These are phyloP conservation scores for Calonectria ilicicola DNA, from an alignment of 2,329 filamentous ascomycete species.

Conservation along the genomic window DNA sequence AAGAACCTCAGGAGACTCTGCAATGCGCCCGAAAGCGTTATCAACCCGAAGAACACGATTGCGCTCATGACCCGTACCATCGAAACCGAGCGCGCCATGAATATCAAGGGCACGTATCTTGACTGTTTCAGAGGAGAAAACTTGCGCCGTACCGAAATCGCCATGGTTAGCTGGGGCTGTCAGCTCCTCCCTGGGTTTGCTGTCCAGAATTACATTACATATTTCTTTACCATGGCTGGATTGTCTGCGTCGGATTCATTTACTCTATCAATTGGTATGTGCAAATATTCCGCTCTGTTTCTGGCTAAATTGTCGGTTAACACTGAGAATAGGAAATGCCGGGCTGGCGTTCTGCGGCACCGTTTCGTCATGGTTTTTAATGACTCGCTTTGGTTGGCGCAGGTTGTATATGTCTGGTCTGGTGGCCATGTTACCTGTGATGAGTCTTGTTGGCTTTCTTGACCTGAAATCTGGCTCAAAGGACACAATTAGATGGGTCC, in stretches of 20 bases:
- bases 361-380: constrained; percentile 52
- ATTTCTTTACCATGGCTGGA: constrained; percentile 57
- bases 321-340: constrained; percentile 41
- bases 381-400: constrained; percentile 24
- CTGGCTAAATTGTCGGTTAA: no score
- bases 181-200: constrained; percentile 52
- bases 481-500: constrained; percentile 8
- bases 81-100: constrained; percentile 24
- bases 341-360: constrained; percentile 53
- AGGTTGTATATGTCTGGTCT: constrained; percentile 48
- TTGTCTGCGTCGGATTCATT: constrained; percentile 50
- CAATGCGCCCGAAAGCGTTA: constrained; percentile 9
- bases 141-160: constrained; percentile 56
- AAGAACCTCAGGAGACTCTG: constrained; percentile 4
- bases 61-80: constrained; percentile 30
- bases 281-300: no score
- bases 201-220: constrained; percentile 52
- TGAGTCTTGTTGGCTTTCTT: constrained; percentile 52
- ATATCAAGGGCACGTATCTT: constrained; percentile 42
- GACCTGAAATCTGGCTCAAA: constrained; percentile 11
- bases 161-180: constrained; percentile 47
- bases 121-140: constrained; percentile 61
- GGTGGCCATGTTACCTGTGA: constrained; percentile 48
- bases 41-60: constrained; percentile 26
- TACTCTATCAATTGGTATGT: constrained; percentile 49